Percentiles rank a stretch among this genome's conserved stretches.
Conservation (phyloP, 192 early-diverging fungal species). For the Phycomyces blakesleeanus region DNA sequence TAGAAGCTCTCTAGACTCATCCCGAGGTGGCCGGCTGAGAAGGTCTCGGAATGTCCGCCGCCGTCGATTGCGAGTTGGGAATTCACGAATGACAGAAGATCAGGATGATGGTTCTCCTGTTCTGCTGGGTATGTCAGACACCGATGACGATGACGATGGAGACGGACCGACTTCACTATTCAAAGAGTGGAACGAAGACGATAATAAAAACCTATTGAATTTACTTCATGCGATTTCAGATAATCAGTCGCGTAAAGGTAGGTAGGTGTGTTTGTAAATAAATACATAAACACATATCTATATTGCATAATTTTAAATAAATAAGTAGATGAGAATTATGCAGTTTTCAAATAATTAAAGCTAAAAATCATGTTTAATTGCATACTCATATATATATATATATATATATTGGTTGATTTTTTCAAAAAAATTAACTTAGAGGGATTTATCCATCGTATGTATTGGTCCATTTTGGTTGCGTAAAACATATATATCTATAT, state of each 20-base stretch:
- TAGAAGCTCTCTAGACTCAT: background rate
- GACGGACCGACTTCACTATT: slow-evolving; percentile 41
- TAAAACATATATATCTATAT: slow-evolving; percentile 10
- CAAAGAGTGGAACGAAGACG: slow-evolving; percentile 51
- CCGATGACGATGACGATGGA: slow-evolving; percentile 33
- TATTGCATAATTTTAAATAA: too few relatives aligned
- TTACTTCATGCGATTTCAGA: slow-evolving; percentile 84
- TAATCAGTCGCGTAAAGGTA: slow-evolving; percentile 83
- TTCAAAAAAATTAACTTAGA: too few relatives aligned
- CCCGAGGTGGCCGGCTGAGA: background rate
- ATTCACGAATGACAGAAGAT: background rate
- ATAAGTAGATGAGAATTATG: too few relatives aligned
- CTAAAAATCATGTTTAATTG: too few relatives aligned
- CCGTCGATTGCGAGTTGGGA: background rate
- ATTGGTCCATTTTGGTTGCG: slow-evolving; percentile 39
- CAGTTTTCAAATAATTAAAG: too few relatives aligned
- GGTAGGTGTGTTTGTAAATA: too few relatives aligned
- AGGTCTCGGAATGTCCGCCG: slow-evolving; percentile 13
- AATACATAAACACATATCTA: too few relatives aligned
- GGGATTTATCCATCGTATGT: slow-evolving; percentile 56
- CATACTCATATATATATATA: too few relatives aligned
- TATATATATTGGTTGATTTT: too few relatives aligned
- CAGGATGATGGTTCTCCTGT: background rate
- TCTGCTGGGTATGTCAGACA: background rate
- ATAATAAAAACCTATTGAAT: slow-evolving; percentile 63